A percentile compares a stretch with the other conserved stretches of the same genome.
These are phyloP conservation scores for Sphagnurus paluster DNA, from an alignment of 1,284 basidiomycete genomes.

Conservation along the genomic window DNA sequence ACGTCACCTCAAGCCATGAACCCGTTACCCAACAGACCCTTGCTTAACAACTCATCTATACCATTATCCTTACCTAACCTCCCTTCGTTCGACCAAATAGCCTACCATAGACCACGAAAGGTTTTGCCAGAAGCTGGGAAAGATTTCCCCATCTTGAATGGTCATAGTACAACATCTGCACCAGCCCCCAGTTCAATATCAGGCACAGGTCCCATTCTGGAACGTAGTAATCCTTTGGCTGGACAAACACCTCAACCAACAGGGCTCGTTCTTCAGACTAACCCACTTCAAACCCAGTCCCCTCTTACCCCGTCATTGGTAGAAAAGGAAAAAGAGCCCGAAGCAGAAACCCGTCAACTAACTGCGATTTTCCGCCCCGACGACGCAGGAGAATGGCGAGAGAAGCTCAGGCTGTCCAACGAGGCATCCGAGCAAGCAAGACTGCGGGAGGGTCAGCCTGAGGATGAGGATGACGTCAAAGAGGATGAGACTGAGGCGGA, in stretches of 20 bases:
- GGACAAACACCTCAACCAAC: constrained; percentile 40
- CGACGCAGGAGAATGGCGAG: constrained; percentile 81
- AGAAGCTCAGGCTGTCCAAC: constrained; percentile 64
- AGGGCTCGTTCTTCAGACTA: constrained; percentile 30
- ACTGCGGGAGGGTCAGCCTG: constrained; percentile 37
- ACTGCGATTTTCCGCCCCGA: constrained; percentile 90
- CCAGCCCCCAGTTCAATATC: constrained; percentile 48
- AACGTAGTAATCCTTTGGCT: constrained; percentile 49
- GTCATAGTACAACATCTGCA: constrained; percentile 52
- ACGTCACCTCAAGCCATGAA: constrained; percentile 97
- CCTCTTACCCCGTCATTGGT: constrained; percentile 23
- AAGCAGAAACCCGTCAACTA: constrained; percentile 53
- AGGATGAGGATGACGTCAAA: constrained; percentile 50
- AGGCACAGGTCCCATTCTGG: constrained; percentile 43
- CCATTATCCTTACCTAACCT: constrained; percentile 69
- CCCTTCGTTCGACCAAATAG: constrained; percentile 69
- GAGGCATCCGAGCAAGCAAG: constrained; percentile 54
- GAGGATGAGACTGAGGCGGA: constrained; percentile 67
- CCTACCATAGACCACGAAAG: constrained; percentile 77
- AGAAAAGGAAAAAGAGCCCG: constrained; percentile 47
- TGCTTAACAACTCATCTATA: constrained; percentile 64
- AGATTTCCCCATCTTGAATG: constrained; percentile 68
- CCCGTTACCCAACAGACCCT: constrained; percentile 85
- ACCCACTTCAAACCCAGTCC: constrained; percentile 8
- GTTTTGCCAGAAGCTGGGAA: constrained; percentile 73